Evolutionary conservation across 2,329 filamentous ascomycete genomes (phyloP).

Genomic region (Paraphaeosphaeria minitans): DNA sequence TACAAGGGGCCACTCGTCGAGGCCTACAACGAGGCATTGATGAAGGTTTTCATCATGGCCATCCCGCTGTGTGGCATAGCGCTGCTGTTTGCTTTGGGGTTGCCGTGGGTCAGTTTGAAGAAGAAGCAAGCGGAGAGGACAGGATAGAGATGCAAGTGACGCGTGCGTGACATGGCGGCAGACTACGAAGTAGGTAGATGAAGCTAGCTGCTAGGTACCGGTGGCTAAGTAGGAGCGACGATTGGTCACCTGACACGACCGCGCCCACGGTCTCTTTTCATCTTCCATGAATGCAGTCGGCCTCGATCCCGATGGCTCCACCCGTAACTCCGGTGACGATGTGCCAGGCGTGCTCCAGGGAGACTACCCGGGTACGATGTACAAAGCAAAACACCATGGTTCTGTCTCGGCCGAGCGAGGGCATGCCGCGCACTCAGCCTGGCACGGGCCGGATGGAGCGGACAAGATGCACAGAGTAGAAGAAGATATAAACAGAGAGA

Average conservation of each 20-base stretch:
- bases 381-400: neutral
- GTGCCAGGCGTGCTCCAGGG: neutral
- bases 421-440: neutral
- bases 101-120: neutral
- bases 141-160: neutral
- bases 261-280: too few species aligned
- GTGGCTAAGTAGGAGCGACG: too few species aligned
- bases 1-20: neutral
- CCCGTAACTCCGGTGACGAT: too few species aligned
- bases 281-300: too few species aligned
- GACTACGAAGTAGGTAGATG: neutral
- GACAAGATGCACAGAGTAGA: neutral
- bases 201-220: neutral
- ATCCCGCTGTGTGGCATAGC: neutral
- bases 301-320: too few species aligned
- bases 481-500: too few species aligned
- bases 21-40: neutral
- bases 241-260: too few species aligned
- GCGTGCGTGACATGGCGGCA: neutral
- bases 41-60: neutral
- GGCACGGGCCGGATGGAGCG: neutral
- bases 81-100: neutral
- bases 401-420: neutral
- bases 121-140: neutral
- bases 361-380: too few species aligned